Conservation (phyloP, 2,329 filamentous ascomycete genomes). For the Aspergillus bombycis region DNA sequence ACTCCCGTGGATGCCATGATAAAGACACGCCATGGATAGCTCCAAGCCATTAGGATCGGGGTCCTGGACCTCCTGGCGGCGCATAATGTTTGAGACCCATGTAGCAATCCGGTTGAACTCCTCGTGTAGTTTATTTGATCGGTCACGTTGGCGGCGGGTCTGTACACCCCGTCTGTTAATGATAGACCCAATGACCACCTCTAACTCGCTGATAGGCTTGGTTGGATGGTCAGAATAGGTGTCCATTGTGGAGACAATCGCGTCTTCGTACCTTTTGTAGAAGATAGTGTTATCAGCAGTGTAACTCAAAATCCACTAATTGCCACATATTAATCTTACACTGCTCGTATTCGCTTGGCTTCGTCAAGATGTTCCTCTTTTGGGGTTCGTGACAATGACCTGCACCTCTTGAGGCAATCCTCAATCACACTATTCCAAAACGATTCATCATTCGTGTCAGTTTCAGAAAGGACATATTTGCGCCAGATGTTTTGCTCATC, state of each 20-base stretch:
- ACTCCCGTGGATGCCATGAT: constrained; percentile 8
- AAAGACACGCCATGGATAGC: constrained; percentile 21
- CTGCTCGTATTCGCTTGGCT: constrained; percentile 18
- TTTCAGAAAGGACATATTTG: constrained; percentile 17
- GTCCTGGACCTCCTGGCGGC: background rate
- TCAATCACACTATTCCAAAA: constrained; percentile 21
- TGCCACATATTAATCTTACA: constrained; percentile 1
- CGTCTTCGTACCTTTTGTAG: constrained; percentile 54
- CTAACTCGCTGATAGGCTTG: constrained; percentile 52
- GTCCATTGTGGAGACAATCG: constrained; percentile 53
- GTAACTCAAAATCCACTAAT: background rate
- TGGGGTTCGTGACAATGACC: constrained; percentile 7
- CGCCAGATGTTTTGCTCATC: constrained; percentile 67
- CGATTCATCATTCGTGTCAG: constrained; percentile 4
- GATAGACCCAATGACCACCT: constrained; percentile 62
- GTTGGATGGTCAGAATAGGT: constrained; percentile 46
- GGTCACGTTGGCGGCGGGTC: constrained; percentile 44
- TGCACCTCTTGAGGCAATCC: constrained; percentile 8
- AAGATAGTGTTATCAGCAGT: constrained; percentile 3
- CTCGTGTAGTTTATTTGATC: constrained; percentile 48
- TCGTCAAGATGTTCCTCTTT: constrained; percentile 19
- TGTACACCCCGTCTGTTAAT: constrained; percentile 52
- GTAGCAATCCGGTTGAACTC: constrained; percentile 38
- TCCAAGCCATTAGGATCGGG: constrained; percentile 14
- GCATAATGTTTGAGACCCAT: constrained; percentile 21